These are phyloP conservation scores for Funneliformis caledonium DNA, from an alignment of 371 early-diverging fungal genomes.

Conservation along the genomic window DNA sequence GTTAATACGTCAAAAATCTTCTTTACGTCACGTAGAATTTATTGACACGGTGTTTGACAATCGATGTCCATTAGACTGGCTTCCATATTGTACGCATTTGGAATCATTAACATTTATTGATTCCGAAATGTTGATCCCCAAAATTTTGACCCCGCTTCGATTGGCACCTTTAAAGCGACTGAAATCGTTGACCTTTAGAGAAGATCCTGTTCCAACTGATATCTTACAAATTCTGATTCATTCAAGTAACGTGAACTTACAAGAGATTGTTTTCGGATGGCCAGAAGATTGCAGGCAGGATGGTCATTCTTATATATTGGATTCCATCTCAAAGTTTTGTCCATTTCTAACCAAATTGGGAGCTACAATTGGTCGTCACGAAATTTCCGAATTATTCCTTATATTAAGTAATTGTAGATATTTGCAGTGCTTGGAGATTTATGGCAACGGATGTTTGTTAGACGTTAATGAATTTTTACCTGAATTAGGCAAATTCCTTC, in stretches of 20 bases:
- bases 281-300: slow-evolving; percentile 21
- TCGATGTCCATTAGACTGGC: neutral
- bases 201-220: slow-evolving; percentile 22
- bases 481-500: neutral
- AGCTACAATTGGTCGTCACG: slow-evolving; percentile 2
- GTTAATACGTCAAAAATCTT: neutral
- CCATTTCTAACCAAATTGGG: neutral
- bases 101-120: neutral
- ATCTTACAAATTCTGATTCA: neutral
- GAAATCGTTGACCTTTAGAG: neutral
- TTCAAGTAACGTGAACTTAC: neutral
- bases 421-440: neutral
- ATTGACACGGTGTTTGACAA: neutral
- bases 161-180: neutral
- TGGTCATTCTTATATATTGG: slow-evolving; percentile 6
- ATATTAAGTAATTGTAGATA: slow-evolving; percentile 6
- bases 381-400: slow-evolving; percentile 2
- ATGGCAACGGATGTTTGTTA: slow-evolving; percentile 4
- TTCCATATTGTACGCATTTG: neutral
- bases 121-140: neutral
- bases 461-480: slow-evolving; percentile 9
- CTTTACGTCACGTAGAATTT: slow-evolving; percentile 15
- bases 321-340: slow-evolving; percentile 6
- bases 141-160: neutral
- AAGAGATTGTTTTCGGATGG: slow-evolving; percentile 14